phyloP scores from a whole-genome alignment of 176 grass and related monocot species.

The Hsuehochloa calcarea region DNA sequence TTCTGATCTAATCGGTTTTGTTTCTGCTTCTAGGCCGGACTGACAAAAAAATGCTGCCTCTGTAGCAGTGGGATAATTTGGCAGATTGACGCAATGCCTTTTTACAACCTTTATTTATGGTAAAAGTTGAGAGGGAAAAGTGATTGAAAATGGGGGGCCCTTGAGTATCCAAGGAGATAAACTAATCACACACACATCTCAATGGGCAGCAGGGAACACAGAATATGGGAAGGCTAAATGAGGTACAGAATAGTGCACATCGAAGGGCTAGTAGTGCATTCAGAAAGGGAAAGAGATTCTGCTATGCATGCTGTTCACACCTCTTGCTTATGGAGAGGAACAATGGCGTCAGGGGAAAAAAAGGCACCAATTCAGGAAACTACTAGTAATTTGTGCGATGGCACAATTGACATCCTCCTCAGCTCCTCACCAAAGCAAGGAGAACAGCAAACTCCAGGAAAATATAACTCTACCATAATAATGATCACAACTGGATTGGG shows the following conservation, averaged over 20 bases:
- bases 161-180: not conserved
- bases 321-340: not conserved
- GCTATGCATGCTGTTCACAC: not conserved
- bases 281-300: not conserved
- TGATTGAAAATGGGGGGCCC: not conserved
- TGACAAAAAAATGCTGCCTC: not conserved
- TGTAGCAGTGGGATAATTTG: slow-evolving; percentile 30
- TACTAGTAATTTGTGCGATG: not conserved
- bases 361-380: not conserved
- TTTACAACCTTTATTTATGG: not conserved
- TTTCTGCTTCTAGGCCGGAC: not conserved
- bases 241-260: not conserved
- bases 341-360: not conserved
- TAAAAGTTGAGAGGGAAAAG: not conserved
- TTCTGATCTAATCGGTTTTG: not conserved
- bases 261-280: not conserved
- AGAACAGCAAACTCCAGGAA: not conserved
- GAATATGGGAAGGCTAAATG: not conserved
- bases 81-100: not conserved
- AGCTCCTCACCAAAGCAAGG: not conserved
- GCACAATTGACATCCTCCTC: not conserved
- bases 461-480: not conserved
- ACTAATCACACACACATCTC: not conserved
- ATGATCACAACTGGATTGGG: not conserved
- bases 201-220: no score